Evolutionary conservation across 176 grass and related monocot genomes (phyloP).

Genomic region (Juncus effusus): DNA sequence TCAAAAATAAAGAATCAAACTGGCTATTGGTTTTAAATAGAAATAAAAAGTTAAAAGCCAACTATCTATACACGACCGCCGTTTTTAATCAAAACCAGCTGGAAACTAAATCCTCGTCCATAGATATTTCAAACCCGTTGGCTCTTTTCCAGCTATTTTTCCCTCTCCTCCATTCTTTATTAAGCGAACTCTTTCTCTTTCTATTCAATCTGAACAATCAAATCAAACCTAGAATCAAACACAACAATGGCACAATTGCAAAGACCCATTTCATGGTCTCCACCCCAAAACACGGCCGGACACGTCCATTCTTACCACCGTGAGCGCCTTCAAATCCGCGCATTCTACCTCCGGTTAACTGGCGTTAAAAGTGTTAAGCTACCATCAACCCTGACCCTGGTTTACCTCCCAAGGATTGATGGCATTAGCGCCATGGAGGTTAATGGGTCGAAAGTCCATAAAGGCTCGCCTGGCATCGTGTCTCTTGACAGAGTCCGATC

Average conservation of each 20-base stretch:
- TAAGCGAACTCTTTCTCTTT: too few species aligned
- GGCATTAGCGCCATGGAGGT: slow-evolving; percentile 35
- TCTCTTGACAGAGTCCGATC: slow-evolving; percentile 29
- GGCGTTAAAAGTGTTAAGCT: background rate
- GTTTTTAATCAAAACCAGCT: background rate
- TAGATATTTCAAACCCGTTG: too few species aligned
- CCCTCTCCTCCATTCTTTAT: too few species aligned
- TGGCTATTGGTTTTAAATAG: background rate
- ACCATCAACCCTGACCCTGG: slow-evolving; percentile 28
- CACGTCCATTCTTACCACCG: slow-evolving; percentile 14
- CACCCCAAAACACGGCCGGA: background rate
- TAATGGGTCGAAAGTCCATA: slow-evolving; percentile 25
- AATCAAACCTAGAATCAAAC: too few species aligned
- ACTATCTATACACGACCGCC: background rate
- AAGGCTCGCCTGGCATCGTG: slow-evolving; percentile 29
- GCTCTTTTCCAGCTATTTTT: too few species aligned
- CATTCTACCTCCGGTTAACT: slow-evolving; percentile 34
- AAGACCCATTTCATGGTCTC: too few species aligned
- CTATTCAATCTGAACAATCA: too few species aligned
- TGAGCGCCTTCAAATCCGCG: slow-evolving; percentile 28
- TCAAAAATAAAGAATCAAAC: background rate
- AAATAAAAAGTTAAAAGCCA: background rate
- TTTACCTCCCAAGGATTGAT: slow-evolving; percentile 30
- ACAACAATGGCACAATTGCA: too few species aligned
- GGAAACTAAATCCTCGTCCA: too few species aligned